Evolutionary conservation across 345 rosid species (phyloP).

Genomic region (Rhizophora mangle): DNA sequence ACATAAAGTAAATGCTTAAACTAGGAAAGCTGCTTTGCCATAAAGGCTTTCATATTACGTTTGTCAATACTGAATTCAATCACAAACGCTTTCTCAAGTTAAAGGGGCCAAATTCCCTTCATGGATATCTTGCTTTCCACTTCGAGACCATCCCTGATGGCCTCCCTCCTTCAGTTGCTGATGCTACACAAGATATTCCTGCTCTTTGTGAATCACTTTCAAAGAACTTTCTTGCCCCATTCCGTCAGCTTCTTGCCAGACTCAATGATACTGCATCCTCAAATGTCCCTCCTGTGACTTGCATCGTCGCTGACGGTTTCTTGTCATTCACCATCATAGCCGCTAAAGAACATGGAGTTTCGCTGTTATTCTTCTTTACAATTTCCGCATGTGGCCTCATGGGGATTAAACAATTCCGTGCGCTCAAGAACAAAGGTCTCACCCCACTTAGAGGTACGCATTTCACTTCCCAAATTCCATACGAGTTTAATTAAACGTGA

Average conservation of each 20-base stretch:
- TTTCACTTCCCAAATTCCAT: too few species aligned
- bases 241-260: background rate
- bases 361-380: background rate
- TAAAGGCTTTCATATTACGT: background rate
- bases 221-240: too few species aligned
- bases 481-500: background rate
- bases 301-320: slow-evolving; percentile 19
- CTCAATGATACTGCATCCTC: background rate
- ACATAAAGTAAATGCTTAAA: background rate
- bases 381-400: slow-evolving; percentile 8
- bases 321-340: background rate
- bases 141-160: slow-evolving; percentile 4
- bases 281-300: slow-evolving; percentile 7
- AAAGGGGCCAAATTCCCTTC: background rate
- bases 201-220: too few species aligned
- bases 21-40: background rate
- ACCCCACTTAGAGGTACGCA: slow-evolving; percentile 11
- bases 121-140: background rate
- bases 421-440: slow-evolving; percentile 7
- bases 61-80: background rate
- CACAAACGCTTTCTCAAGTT: background rate
- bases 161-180: background rate
- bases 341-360: slow-evolving; percentile 13
- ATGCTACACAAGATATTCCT: too few species aligned
- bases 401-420: slow-evolving; percentile 8